Evolutionary conservation across 1,284 basidiomycete genomes (phyloP).

Genomic region (Limonomyces culmigenus): DNA sequence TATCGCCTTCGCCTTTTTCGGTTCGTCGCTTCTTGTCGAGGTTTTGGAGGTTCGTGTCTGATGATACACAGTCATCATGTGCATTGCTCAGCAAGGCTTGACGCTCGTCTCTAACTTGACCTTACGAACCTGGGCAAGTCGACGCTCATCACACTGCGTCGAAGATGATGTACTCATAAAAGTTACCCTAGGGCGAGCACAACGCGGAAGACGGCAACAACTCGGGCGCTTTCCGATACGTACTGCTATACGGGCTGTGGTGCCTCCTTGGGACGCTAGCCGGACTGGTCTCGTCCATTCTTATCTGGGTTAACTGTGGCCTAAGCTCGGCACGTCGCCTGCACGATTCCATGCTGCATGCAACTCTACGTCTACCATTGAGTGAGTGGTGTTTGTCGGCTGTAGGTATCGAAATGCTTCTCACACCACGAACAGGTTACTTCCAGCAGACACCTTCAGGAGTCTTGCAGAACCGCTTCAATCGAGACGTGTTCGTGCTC

Average conservation of each 20-base stretch:
- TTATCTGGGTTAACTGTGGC: slow-evolving; percentile 70
- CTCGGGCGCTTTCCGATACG: slow-evolving; percentile 35
- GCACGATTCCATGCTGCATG: slow-evolving; percentile 70
- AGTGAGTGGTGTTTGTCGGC: too few relatives aligned
- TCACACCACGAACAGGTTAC: slow-evolving; percentile 1
- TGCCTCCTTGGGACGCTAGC: slow-evolving; percentile 34
- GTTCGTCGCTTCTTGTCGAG: slow-evolving; percentile 42
- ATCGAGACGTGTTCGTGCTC: slow-evolving; percentile 84
- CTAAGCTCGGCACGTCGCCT: slow-evolving; percentile 58
- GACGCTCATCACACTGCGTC: too few relatives aligned
- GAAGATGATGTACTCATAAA: too few relatives aligned
- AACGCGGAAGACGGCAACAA: slow-evolving; percentile 50
- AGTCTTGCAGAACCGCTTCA: slow-evolving; percentile 79
- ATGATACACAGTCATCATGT: too few relatives aligned
- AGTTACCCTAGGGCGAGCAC: too few relatives aligned
- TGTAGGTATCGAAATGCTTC: slow-evolving; percentile 1
- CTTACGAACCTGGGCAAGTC: slow-evolving; percentile 63
- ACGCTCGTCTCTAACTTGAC: slow-evolving; percentile 50
- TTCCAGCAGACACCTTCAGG: too few relatives aligned
- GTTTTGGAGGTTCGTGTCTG: too few relatives aligned
- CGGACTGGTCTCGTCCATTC: slow-evolving; percentile 34
- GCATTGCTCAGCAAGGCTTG: slow-evolving; percentile 33
- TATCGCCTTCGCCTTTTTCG: slow-evolving; percentile 50
- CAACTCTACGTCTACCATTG: slow-evolving; percentile 73
- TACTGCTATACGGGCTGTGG: slow-evolving; percentile 46